A percentile compares a stretch with the other conserved stretches of the same genome.
phyloP scores from a whole-genome alignment of 805 yeast species.

The Wickerhamiella galacta region DNA sequence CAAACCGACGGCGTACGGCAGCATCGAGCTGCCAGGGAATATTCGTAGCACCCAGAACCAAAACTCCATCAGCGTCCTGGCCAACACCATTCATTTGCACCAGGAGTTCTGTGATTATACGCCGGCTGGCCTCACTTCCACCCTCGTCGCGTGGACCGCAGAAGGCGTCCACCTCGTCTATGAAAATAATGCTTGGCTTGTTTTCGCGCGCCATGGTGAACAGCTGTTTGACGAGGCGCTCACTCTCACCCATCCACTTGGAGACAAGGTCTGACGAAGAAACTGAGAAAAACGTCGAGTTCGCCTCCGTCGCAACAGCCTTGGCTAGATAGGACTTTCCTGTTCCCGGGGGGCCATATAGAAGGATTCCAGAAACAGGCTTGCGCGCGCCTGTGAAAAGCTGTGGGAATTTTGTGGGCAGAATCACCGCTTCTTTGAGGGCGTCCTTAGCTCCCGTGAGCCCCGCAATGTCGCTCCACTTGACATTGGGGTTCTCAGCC shows the following conservation, averaged over 20 bases:
- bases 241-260: conserved; percentile 99
- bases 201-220: conserved; percentile 93
- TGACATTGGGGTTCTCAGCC: conserved; percentile 79
- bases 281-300: conserved; percentile 89
- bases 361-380: conserved; percentile 77
- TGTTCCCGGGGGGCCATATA: conserved; percentile 93
- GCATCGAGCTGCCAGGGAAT: conserved; percentile 98
- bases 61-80: conserved; percentile 78
- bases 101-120: conserved; percentile 87
- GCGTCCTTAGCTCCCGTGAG: conserved; percentile 92
- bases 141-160: conserved; percentile 98
- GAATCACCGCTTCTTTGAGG: conserved; percentile 86
- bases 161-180: conserved; percentile 94
- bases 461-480: conserved; percentile 95
- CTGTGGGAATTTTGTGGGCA: conserved; percentile 94
- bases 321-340: conserved; percentile 95
- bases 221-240: conserved; percentile 84
- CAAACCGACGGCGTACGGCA: conserved; percentile 93
- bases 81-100: conserved; percentile 99
- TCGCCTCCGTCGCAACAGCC: conserved; percentile 97
- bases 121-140: conserved; percentile 87
- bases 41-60: conserved; percentile 93
- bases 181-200: conserved; percentile 88
- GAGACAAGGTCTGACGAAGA: conserved; percentile 92
- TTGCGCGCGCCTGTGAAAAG: conserved; percentile 85